Evolutionary conservation across 306 rosid species (phyloP).

Genomic region (Erythrophleum fordii): DNA sequence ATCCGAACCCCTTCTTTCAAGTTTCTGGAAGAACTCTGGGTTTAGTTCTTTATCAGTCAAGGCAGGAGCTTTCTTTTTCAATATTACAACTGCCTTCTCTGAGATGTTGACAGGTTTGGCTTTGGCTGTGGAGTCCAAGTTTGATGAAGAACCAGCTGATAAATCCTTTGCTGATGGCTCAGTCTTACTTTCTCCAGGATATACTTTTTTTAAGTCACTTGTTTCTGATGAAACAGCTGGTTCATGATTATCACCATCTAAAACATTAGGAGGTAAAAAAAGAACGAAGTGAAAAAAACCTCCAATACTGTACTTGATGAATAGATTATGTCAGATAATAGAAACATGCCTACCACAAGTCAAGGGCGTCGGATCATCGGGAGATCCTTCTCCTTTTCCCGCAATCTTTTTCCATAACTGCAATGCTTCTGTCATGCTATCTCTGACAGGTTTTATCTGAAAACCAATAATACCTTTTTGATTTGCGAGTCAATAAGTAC

Average conservation of each 20-base stretch:
- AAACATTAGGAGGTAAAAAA: constrained; percentile 28
- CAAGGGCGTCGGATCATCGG: constrained; percentile 56
- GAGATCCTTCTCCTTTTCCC: constrained; percentile 76
- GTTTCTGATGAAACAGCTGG: constrained; percentile 51
- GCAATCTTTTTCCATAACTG: constrained; percentile 84
- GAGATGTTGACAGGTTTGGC: constrained; percentile 60
- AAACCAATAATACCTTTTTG: constrained; percentile 31
- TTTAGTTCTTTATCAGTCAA: constrained; percentile 85
- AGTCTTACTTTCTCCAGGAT: constrained; percentile 50
- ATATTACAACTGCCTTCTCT: constrained; percentile 84
- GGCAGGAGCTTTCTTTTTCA: constrained; percentile 86
- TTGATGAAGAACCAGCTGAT: constrained; percentile 54
- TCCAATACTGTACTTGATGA: constrained; percentile 15
- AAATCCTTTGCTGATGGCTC: constrained; percentile 60
- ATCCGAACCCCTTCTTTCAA: constrained; percentile 80
- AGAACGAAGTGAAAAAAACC: constrained; percentile 39
- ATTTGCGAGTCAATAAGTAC: not conserved
- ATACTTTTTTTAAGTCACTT: constrained; percentile 50
- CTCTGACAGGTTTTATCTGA: constrained; percentile 96
- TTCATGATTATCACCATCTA: constrained; percentile 60
- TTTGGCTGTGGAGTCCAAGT: constrained; percentile 56
- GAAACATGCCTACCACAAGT: constrained; percentile 54
- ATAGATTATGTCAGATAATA: constrained; percentile 29
- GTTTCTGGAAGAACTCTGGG: constrained; percentile 94
- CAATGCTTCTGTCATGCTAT: constrained; percentile 90